These are phyloP conservation scores for Isoetes taiwanensis DNA, from an alignment of 75 land plant species.

Conservation along the genomic window DNA sequence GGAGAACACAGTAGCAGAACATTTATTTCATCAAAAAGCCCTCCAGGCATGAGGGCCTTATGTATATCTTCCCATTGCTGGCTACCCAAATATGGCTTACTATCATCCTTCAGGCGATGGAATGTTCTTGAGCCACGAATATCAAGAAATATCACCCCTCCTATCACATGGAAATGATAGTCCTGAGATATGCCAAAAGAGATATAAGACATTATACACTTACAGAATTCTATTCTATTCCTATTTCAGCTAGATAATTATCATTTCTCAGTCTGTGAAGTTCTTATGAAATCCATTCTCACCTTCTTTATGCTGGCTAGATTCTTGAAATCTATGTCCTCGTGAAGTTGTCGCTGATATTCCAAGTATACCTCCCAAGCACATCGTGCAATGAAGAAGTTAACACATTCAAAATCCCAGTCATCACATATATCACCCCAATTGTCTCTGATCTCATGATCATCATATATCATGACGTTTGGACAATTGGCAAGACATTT, in stretches of 20 bases:
- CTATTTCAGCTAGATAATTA: no score
- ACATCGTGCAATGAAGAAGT: constrained; percentile 36
- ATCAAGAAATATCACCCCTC: constrained; percentile 35
- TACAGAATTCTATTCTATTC: no score
- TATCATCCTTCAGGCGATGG: constrained; percentile 27
- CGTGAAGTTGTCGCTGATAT: constrained; percentile 33
- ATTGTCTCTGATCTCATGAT: constrained; percentile 38
- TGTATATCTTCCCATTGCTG: constrained; percentile 29
- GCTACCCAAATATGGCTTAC: constrained; percentile 26
- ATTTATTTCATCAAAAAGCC: constrained; percentile 15
- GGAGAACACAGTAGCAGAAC: constrained; percentile 30
- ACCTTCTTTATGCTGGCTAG: constrained; percentile 28
- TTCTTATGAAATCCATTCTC: neutral
- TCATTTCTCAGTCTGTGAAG: neutral
- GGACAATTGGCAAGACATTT: constrained; percentile 36
- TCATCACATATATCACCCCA: constrained; percentile 30
- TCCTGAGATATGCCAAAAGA: constrained; percentile 18
- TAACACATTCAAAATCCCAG: constrained; percentile 12
- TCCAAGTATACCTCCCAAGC: constrained; percentile 35
- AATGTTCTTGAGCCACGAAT: constrained; percentile 41
- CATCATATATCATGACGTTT: constrained; percentile 38
- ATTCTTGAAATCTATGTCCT: constrained; percentile 26
- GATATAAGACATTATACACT: neutral
- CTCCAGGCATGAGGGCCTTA: constrained; percentile 14
- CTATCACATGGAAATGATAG: constrained; percentile 32